These are phyloP conservation scores for Anacardium occidentale DNA, from an alignment of 345 rosid species.

Conservation along the genomic window DNA sequence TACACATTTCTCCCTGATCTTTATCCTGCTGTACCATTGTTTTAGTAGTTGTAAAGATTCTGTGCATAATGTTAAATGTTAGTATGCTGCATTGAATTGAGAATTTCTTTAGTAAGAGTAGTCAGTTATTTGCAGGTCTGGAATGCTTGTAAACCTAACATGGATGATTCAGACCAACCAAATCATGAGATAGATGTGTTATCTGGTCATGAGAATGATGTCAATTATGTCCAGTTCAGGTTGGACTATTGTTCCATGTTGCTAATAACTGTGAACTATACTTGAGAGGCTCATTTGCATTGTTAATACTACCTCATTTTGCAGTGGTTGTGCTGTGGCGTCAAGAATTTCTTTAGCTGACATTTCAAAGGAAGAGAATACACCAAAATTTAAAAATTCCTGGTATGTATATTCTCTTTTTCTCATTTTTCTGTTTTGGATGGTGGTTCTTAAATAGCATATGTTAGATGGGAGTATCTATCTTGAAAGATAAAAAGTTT, in stretches of 20 bases:
- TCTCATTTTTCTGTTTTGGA: neutral
- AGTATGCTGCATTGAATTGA: neutral
- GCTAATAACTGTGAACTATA: constrained; percentile 3
- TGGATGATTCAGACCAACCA: constrained; percentile 73
- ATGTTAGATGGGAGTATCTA: neutral
- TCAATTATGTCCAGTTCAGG: constrained; percentile 99
- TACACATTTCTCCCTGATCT: neutral
- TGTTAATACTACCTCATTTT: constrained; percentile 32
- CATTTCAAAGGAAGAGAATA: constrained; percentile 69
- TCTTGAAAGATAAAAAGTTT: neutral
- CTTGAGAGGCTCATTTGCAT: constrained; percentile 10
- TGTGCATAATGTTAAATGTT: neutral
- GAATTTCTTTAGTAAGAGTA: constrained; percentile 2
- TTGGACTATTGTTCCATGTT: constrained; percentile 24
- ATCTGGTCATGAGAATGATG: constrained; percentile 97
- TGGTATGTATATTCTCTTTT: constrained; percentile 46
- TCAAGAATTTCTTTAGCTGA: constrained; percentile 72
- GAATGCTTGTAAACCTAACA: constrained; percentile 71
- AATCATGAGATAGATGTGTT: constrained; percentile 88
- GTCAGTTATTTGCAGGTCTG: constrained; percentile 63
- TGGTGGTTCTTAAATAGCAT: neutral
- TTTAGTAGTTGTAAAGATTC: neutral
- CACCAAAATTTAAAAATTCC: constrained; percentile 83
- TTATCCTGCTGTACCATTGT: constrained; percentile 12
- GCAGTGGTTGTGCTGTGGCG: constrained; percentile 88